Evolutionary conservation across 805 yeast species (phyloP).

Genomic region (Teunomyces kruisii): DNA sequence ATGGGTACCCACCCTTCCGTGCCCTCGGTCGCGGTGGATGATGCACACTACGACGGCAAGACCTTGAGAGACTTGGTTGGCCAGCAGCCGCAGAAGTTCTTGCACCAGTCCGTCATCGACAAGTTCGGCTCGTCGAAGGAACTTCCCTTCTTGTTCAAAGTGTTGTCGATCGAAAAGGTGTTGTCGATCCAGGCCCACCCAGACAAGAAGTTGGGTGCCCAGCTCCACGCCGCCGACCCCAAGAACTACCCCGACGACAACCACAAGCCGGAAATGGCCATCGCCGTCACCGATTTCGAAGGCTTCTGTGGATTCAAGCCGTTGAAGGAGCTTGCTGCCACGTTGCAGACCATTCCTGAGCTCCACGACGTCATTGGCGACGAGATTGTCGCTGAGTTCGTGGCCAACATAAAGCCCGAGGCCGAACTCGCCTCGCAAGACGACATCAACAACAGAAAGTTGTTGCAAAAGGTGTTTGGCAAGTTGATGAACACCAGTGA

Average conservation of each 20-base stretch:
- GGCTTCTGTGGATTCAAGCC: constrained; percentile 99
- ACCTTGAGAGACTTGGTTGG: constrained; percentile 67
- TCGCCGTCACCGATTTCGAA: constrained; percentile 93
- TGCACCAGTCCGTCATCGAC: constrained; percentile 58
- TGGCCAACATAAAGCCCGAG: constrained; percentile 43
- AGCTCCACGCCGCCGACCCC: constrained; percentile 80
- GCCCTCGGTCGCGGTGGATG: constrained; percentile 63
- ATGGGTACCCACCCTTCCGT: constrained; percentile 98
- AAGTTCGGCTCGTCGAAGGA: constrained; percentile 71
- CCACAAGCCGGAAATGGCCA: constrained; percentile 99
- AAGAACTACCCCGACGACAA: constrained; percentile 95
- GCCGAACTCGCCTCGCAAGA: constrained; percentile 50
- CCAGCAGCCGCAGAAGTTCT: constrained; percentile 53
- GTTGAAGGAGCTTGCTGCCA: constrained; percentile 66
- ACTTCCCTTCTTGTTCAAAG: constrained; percentile 91
- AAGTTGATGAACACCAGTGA: constrained; percentile 84
- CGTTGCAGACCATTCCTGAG: constrained; percentile 75
- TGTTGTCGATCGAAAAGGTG: constrained; percentile 88
- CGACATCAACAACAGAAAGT: constrained; percentile 57
- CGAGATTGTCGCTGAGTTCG: constrained; percentile 55
- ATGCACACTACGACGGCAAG: constrained; percentile 35
- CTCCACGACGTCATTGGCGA: constrained; percentile 68
- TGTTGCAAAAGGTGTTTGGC: constrained; percentile 74
- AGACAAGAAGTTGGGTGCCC: constrained; percentile 78
- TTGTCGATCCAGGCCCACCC: constrained; percentile 98